Percentiles rank a stretch among this genome's conserved stretches.
Evolutionary conservation across 2,329 filamentous ascomycete species (phyloP).

Genomic region (Fulvia fulva): DNA sequence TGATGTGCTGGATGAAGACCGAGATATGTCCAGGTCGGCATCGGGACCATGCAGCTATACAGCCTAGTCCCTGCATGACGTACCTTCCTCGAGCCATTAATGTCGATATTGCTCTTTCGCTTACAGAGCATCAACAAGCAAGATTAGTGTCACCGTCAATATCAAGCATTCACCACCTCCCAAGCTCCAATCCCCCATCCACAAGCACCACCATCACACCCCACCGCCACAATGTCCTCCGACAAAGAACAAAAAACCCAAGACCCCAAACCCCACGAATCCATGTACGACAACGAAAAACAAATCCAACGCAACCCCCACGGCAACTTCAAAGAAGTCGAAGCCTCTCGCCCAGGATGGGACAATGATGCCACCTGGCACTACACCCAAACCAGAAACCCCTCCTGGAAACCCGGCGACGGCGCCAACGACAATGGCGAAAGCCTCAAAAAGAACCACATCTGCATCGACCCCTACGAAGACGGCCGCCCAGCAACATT

Average conservation of each 20-base stretch:
- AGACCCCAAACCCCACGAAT: slow-evolving; percentile 28
- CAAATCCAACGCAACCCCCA: slow-evolving; percentile 43
- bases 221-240: slow-evolving; percentile 23
- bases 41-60: neutral
- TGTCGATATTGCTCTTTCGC: neutral
- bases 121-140: neutral
- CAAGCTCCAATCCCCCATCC: neutral
- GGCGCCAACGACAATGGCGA: slow-evolving; percentile 59
- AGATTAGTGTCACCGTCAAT: neutral
- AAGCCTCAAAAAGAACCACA: slow-evolving; percentile 55
- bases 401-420: slow-evolving; percentile 62
- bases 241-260: slow-evolving; percentile 26
- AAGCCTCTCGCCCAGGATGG: slow-evolving; percentile 62
- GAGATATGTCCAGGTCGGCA: neutral
- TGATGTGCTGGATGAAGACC: neutral
- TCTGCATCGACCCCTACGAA: slow-evolving; percentile 77
- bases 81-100: neutral
- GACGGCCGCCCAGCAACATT: slow-evolving; percentile 61
- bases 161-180: neutral
- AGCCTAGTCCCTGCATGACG: neutral
- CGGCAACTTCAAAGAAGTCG: slow-evolving; percentile 69
- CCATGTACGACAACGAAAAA: slow-evolving; percentile 37
- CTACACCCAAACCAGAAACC: slow-evolving; percentile 61
- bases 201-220: neutral
- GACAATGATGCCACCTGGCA: slow-evolving; percentile 47